These are phyloP conservation scores for Diaporthe sp. DNA, from an alignment of 2,329 filamentous ascomycete species.

Conservation along the genomic window DNA sequence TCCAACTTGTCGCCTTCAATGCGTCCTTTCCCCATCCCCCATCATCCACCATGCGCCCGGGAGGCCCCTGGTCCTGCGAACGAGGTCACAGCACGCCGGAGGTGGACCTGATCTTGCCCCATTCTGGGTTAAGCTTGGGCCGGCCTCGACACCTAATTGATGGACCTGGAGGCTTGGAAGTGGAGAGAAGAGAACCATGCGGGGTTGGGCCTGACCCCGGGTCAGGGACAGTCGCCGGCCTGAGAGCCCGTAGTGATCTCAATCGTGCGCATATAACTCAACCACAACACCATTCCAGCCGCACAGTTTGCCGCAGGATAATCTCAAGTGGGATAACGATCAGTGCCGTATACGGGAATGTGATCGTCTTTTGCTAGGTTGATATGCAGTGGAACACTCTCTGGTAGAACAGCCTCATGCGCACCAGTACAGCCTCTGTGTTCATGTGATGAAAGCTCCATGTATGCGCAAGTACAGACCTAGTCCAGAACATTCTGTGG, in stretches of 20 bases:
- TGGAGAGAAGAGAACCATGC: conserved; percentile 27
- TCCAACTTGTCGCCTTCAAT: neutral
- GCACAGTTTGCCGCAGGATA: neutral
- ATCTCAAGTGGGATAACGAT: neutral
- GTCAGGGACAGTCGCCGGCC: conserved; percentile 2
- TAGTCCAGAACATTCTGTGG: neutral
- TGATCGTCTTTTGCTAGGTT: neutral
- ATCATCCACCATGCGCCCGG: neutral
- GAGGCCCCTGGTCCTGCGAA: conserved; percentile 19
- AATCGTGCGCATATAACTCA: neutral
- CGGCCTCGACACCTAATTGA: conserved; percentile 39
- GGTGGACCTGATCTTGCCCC: conserved; percentile 25
- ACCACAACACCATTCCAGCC: neutral
- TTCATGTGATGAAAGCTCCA: neutral
- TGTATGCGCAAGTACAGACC: neutral
- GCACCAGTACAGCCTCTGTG: neutral
- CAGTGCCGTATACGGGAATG: neutral
- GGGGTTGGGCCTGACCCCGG: conserved; percentile 34
- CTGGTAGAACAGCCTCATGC: neutral
- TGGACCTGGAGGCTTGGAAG: conserved; percentile 35
- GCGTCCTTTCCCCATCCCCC: conserved; percentile 4
- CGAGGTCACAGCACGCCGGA: conserved; percentile 18
- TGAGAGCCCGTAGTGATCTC: neutral
- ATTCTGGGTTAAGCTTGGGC: conserved; percentile 27
- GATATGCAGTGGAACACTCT: neutral